These are phyloP conservation scores for Megacollybia marginata DNA, from an alignment of 768 basidiomycete species.

Conservation along the genomic window DNA sequence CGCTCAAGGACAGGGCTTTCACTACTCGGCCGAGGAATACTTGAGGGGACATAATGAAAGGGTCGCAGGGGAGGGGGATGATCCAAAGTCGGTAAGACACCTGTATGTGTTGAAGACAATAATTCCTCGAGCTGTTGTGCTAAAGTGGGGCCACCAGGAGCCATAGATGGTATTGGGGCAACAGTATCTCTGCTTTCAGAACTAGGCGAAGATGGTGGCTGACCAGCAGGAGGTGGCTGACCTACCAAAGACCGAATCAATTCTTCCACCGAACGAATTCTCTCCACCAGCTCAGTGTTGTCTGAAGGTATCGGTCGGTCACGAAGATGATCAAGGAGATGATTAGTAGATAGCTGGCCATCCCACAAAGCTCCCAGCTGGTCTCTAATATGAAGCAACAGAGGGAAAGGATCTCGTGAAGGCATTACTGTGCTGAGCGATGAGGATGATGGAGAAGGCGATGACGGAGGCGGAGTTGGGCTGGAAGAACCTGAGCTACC, in stretches of 20 bases:
- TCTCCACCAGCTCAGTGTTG: constrained; percentile 32
- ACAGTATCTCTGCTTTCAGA: constrained; percentile 15
- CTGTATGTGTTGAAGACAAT: constrained; percentile 30
- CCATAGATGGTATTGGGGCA: constrained; percentile 21
- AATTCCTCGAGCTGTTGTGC: constrained; percentile 57
- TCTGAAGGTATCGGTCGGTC: constrained; percentile 29
- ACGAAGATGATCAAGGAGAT: constrained; percentile 56
- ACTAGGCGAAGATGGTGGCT: constrained; percentile 13
- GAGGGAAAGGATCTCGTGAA: constrained; percentile 38
- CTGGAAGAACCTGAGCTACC: constrained; percentile 13
- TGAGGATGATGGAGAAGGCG: constrained; percentile 26
- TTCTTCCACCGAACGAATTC: constrained; percentile 38
- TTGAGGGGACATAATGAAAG: constrained; percentile 44
- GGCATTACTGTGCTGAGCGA: constrained; percentile 22
- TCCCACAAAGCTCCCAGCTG: constrained; percentile 55
- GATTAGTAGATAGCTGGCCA: constrained; percentile 53
- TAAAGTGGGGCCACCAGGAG: constrained; percentile 43
- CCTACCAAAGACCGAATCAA: constrained; percentile 34
- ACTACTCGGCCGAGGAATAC: background rate
- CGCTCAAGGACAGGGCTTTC: background rate
- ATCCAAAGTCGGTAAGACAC: constrained; percentile 21
- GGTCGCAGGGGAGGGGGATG: constrained; percentile 47
- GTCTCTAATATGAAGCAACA: constrained; percentile 51
- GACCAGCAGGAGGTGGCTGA: constrained; percentile 13
- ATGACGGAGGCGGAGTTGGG: constrained; percentile 23